Evolutionary conservation across 371 early-diverging fungal species (phyloP).

Genomic region (Nosema granulosis): DNA sequence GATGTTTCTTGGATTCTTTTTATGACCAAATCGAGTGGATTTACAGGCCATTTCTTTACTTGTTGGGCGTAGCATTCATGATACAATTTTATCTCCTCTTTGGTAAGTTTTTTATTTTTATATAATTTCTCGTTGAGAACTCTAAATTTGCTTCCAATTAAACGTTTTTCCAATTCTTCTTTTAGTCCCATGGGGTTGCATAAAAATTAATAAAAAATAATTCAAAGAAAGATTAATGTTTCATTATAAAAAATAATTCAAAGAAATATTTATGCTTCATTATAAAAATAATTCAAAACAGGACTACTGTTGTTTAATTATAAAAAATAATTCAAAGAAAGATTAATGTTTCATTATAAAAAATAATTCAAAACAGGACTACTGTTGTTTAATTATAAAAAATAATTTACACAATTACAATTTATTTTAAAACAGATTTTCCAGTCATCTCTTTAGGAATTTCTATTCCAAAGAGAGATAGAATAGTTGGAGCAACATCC

Average conservation of each 20-base stretch:
- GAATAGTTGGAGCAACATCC: constrained; percentile 95
- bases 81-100: constrained; percentile 70
- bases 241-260: too few relatives aligned
- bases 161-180: constrained; percentile 57
- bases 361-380: too few relatives aligned
- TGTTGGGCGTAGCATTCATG: constrained; percentile 89
- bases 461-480: constrained; percentile 80
- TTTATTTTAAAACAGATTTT: constrained; percentile 21
- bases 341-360: too few relatives aligned
- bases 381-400: too few relatives aligned
- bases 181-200: constrained; percentile 27
- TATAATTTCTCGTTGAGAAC: constrained; percentile 66
- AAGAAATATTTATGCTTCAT: too few relatives aligned
- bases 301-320: too few relatives aligned
- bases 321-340: too few relatives aligned
- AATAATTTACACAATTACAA: too few relatives aligned
- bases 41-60: constrained; percentile 85
- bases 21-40: constrained; percentile 84
- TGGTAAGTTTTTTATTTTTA: constrained; percentile 56
- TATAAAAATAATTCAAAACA: too few relatives aligned
- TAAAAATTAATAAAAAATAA: not conserved
- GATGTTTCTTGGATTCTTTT: constrained; percentile 68
- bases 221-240: too few relatives aligned
- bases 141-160: constrained; percentile 66
- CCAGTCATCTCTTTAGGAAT: constrained; percentile 94